Evolutionary conservation across 2,329 filamentous ascomycete species (phyloP).

Genomic region (Clarireedia paspali): DNA sequence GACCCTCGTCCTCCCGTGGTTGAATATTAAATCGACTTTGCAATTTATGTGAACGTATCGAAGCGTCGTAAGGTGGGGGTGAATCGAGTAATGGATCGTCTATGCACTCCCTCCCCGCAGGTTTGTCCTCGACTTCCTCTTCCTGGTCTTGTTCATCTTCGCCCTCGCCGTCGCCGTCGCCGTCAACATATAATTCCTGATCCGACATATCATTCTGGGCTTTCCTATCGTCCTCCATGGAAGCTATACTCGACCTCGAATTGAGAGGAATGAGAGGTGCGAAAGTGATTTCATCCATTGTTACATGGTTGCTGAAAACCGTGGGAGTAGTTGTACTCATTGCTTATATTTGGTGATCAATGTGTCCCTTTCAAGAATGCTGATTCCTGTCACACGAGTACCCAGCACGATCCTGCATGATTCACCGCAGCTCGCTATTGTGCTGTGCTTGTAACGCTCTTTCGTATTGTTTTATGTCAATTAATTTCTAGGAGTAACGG

Average conservation of each 20-base stretch:
- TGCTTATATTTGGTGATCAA: background rate
- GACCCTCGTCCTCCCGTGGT: constrained; percentile 32
- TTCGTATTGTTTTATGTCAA: too few species aligned
- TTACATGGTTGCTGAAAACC: constrained; percentile 4
- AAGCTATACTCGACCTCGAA: background rate
- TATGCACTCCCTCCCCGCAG: background rate
- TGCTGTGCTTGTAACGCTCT: too few species aligned
- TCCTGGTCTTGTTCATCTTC: background rate
- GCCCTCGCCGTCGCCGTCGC: background rate
- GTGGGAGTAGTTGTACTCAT: background rate
- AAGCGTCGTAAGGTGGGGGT: constrained; percentile 19
- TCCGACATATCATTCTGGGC: constrained; percentile 1
- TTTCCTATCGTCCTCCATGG: constrained; percentile 6
- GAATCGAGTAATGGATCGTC: constrained; percentile 5
- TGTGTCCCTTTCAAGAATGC: background rate
- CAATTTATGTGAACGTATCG: constrained; percentile 12
- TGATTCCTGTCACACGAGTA: background rate
- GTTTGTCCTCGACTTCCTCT: background rate
- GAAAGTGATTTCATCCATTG: constrained; percentile 2
- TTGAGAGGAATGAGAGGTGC: background rate
- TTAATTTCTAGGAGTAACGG: too few species aligned
- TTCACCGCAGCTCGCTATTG: background rate
- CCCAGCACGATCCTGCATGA: background rate
- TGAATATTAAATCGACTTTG: constrained; percentile 25
- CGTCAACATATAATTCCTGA: background rate